Conservation (phyloP, 495 filamentous ascomycete species). For the Xylaria palmicola region DNA sequence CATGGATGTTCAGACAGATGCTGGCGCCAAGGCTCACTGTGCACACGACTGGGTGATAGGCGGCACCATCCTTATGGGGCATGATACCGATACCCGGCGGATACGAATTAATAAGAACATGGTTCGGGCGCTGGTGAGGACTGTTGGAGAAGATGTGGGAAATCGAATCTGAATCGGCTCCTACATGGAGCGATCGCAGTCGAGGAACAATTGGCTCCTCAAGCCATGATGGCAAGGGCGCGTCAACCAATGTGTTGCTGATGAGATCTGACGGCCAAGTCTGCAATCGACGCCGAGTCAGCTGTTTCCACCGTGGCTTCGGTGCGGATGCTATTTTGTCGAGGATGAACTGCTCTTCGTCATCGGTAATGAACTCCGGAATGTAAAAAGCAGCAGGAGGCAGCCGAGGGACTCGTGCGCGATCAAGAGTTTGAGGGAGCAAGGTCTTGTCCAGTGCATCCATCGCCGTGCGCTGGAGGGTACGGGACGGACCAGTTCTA, state of each 20-base stretch:
- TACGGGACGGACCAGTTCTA: neutral
- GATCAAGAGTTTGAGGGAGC: conserved; percentile 47
- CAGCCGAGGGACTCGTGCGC: conserved; percentile 55
- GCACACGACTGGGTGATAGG: conserved; percentile 84
- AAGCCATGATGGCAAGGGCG: conserved; percentile 78
- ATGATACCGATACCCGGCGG: conserved; percentile 85
- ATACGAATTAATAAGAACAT: conserved; percentile 94
- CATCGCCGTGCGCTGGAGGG: neutral
- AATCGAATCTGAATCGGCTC: conserved; percentile 19
- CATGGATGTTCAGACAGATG: conserved; percentile 76
- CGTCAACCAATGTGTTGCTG: conserved; percentile 70
- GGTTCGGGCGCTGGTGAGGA: conserved; percentile 78
- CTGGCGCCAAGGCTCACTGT: conserved; percentile 81
- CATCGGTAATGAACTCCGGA: conserved; percentile 74
- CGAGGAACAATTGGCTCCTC: conserved; percentile 66
- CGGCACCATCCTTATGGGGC: conserved; percentile 89
- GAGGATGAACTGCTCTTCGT: conserved; percentile 71
- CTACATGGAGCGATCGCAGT: conserved; percentile 53
- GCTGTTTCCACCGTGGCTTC: conserved; percentile 77
- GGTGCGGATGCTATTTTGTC: conserved; percentile 65
- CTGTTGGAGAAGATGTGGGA: conserved; percentile 62
- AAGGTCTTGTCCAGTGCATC: conserved; percentile 12
- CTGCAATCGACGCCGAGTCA: conserved; percentile 85
- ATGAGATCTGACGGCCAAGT: conserved; percentile 80
- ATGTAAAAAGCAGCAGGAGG: conserved; percentile 81